Base-by-base conservation (phyloP, 2,329 filamentous ascomycete genomes). In the Ophiostoma tasmaniense region DNA sequence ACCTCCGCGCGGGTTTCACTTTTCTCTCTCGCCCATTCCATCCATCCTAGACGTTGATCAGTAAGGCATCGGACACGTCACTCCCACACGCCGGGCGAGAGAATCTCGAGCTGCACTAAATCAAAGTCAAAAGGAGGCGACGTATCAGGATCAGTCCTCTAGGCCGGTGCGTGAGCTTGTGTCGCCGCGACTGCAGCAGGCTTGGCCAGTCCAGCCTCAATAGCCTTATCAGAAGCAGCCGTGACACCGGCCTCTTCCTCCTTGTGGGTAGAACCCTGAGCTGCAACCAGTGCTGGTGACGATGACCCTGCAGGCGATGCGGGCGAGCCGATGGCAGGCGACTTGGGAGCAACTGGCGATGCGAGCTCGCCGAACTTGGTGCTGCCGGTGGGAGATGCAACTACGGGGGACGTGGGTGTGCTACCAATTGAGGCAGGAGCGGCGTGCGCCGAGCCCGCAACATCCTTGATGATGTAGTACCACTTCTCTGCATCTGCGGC, bases 401-500 rank as follows among this genome's bases (percentile, higher is more conserved):
- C 66, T 64, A 73, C 70, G 20, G 79, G 78, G 30, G 79, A 80
- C 11, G 73, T 71, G 3, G 80, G 77, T 20, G 70, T 72, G 14
- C 73, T 74, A 64, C n/a, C 22, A 13, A 33, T n/a, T 3, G 75
- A 74, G 50, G 50, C 50, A 25, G 50, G 61, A 77, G 25, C 50
- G 62, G 79, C 75, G 0, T 79, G 80, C 0, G 80, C 80, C 6
- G 82, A 79, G 66, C 87, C 88, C 35, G 86, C 86, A 10, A 87
- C 84, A 69, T 82, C 79, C 64, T 83, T 80, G 75, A 97, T 90
- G 72, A 92, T 81, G 42, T 89, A 85, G 79, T 88, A 93, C 94
- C 94, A 98, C 78, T 92, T 90, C 78, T 90, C 83, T 0, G 94
- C 93, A 72, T 96, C 92, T 35, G 85, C 83, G 2, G 91, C 78